These are phyloP conservation scores for Apiotrichum porosum DNA, from an alignment of 1,284 basidiomycete species.

Conservation along the genomic window DNA sequence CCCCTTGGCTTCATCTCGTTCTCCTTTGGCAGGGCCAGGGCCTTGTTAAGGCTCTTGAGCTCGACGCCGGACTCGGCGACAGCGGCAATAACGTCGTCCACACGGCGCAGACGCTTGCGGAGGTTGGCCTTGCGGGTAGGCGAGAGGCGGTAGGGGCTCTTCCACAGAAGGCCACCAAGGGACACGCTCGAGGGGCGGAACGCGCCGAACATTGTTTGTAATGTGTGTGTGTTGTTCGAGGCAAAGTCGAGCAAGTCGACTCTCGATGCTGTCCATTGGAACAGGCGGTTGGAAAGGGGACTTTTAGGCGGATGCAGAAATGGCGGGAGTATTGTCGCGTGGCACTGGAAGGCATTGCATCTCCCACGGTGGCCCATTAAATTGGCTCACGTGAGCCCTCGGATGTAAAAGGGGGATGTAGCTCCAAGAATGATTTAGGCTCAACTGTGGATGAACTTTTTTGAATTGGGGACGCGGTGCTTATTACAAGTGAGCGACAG, in stretches of 20 bases:
- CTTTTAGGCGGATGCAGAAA: not conserved
- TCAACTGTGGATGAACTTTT: too few relatives aligned
- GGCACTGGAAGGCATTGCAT: too few relatives aligned
- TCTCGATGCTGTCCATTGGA: too few relatives aligned
- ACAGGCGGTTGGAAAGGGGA: not conserved
- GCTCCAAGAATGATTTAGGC: too few relatives aligned
- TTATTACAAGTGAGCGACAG: too few relatives aligned
- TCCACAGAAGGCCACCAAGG: constrained; percentile 53
- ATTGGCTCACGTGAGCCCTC: too few relatives aligned
- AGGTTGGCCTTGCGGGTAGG: constrained; percentile 86
- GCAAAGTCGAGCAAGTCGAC: not conserved
- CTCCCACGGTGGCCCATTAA: too few relatives aligned
- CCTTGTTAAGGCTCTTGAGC: constrained; percentile 53
- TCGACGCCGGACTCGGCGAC: constrained; percentile 74
- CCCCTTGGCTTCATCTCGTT: constrained; percentile 50
- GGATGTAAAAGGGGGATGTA: too few relatives aligned
- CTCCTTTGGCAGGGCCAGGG: constrained; percentile 44
- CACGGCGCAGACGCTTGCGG: constrained; percentile 78
- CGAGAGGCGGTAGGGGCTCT: constrained; percentile 89
- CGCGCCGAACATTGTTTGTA: constrained; percentile 33
- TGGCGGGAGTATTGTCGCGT: constrained; percentile 5
- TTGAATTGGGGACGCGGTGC: too few relatives aligned
- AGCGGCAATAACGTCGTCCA: constrained; percentile 87
- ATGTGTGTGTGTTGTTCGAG: not conserved
- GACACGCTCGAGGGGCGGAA: constrained; percentile 29